Percentiles rank a stretch among this genome's conserved stretches.
These are phyloP conservation scores for Blumeria graminis DNA, from an alignment of 2,329 filamentous ascomycete species.

Conservation along the genomic window DNA sequence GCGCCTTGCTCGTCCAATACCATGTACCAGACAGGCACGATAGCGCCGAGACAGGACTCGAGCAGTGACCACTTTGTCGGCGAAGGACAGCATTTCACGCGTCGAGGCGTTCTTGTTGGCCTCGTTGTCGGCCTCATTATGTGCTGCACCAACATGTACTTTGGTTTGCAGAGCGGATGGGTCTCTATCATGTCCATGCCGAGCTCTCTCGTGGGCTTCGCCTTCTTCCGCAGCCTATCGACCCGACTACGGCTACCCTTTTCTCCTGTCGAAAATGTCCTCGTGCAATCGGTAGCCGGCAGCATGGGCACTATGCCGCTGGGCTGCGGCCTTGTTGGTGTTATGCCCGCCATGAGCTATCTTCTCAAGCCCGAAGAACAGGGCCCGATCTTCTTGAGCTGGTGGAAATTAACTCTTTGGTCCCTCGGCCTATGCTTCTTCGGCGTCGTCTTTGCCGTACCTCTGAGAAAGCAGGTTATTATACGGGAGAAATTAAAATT, in stretches of 20 bases:
- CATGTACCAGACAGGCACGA: no score
- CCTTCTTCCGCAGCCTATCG: constrained; percentile 63
- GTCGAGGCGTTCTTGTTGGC: constrained; percentile 57
- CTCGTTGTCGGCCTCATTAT: constrained; percentile 71
- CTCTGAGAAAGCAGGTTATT: constrained; percentile 72
- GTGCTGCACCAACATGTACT: constrained; percentile 95
- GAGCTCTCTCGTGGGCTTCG: constrained; percentile 78
- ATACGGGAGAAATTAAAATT: constrained; percentile 83
- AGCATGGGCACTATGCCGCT: constrained; percentile 93
- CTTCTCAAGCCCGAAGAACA: constrained; percentile 55
- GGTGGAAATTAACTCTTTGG: constrained; percentile 70
- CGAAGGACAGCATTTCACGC: constrained; percentile 48
- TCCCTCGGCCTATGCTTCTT: constrained; percentile 86
- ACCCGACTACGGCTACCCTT: constrained; percentile 58
- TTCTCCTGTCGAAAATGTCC: constrained; percentile 82
- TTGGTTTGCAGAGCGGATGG: constrained; percentile 75
- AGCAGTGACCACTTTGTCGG: constrained; percentile 8
- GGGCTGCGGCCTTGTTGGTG: constrained; percentile 84
- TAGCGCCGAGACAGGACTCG: no score
- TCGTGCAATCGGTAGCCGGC: constrained; percentile 88
- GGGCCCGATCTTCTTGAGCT: constrained; percentile 46
- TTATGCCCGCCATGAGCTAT: constrained; percentile 80
- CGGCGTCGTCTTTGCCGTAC: constrained; percentile 88
- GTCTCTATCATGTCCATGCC: constrained; percentile 91
- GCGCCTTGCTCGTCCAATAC: no score